Percentiles rank a stretch among this genome's conserved stretches.
These are phyloP conservation scores for Bimuria novae-zelandiae DNA, from an alignment of 2,329 filamentous ascomycete genomes.

Conservation along the genomic window DNA sequence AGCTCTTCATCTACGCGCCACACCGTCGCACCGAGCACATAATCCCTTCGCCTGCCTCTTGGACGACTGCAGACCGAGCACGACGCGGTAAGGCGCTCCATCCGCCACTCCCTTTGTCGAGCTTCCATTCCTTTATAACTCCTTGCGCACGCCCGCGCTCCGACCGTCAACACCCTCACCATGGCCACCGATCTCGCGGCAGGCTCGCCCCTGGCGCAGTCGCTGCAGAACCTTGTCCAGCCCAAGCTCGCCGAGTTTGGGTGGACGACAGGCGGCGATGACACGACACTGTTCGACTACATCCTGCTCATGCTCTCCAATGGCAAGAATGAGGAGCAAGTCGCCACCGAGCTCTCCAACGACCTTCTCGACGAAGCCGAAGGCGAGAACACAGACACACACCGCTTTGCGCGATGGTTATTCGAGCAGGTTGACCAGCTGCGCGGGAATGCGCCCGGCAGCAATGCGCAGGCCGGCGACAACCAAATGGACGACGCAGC, in stretches of 20 bases:
- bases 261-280: slow-evolving; percentile 81
- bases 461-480: slow-evolving; percentile 30
- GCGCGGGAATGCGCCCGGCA: slow-evolving; percentile 63
- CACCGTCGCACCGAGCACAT: background rate
- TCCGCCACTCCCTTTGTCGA: slow-evolving; percentile 28
- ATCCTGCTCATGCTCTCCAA: slow-evolving; percentile 97
- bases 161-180: slow-evolving; percentile 14
- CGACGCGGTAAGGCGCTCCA: slow-evolving; percentile 26
- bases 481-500: slow-evolving; percentile 29
- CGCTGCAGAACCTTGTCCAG: slow-evolving; percentile 80
- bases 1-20: slow-evolving; percentile 15
- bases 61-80: slow-evolving; percentile 19
- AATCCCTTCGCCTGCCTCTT: slow-evolving; percentile 14
- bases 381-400: slow-evolving; percentile 78
- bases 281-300: slow-evolving; percentile 89
- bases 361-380: slow-evolving; percentile 79
- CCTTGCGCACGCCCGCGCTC: slow-evolving; percentile 17
- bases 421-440: slow-evolving; percentile 80
- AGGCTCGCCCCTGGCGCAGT: slow-evolving; percentile 81
- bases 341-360: slow-evolving; percentile 82
- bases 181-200: slow-evolving; percentile 81
- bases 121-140: slow-evolving; percentile 19
- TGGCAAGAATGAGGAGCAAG: slow-evolving; percentile 88
- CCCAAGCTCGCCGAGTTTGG: slow-evolving; percentile 91
- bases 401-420: slow-evolving; percentile 89